Evolutionary conservation across 495 filamentous ascomycete genomes (phyloP).

Genomic region (Neurospora pannonica): DNA sequence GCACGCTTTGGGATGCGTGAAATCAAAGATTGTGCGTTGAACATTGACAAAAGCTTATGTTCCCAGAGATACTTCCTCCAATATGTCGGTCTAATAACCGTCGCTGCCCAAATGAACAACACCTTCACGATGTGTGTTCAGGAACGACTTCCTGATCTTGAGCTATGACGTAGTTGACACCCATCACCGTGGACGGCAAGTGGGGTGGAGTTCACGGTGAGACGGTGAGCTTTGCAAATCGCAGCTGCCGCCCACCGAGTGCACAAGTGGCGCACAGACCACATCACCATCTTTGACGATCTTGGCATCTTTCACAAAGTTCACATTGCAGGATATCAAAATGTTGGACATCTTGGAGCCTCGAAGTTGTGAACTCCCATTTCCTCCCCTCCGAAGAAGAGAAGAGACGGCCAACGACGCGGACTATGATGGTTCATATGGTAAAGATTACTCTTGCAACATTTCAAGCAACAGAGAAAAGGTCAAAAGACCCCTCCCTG

Average conservation of each 20-base stretch:
- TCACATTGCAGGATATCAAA: background rate
- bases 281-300: background rate
- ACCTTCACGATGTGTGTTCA: background rate
- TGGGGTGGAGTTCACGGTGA: background rate
- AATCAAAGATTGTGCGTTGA: background rate
- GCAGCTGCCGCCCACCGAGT: background rate
- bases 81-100: background rate
- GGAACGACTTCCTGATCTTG: background rate
- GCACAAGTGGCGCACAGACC: background rate
- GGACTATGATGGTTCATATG: constrained; percentile 47
- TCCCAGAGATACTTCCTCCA: background rate
- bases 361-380: constrained; percentile 28
- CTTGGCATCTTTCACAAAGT: background rate
- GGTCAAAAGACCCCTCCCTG: background rate
- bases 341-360: constrained; percentile 49
- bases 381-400: constrained; percentile 3
- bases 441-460: constrained; percentile 34
- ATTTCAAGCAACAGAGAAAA: constrained; percentile 10
- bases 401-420: constrained; percentile 25
- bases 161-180: background rate
- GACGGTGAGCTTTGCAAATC: background rate
- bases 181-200: background rate
- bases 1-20: background rate
- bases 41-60: background rate
- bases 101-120: background rate